These are phyloP conservation scores for Myxozyma nipponensis DNA, from an alignment of 805 yeast species.

Conservation along the genomic window DNA sequence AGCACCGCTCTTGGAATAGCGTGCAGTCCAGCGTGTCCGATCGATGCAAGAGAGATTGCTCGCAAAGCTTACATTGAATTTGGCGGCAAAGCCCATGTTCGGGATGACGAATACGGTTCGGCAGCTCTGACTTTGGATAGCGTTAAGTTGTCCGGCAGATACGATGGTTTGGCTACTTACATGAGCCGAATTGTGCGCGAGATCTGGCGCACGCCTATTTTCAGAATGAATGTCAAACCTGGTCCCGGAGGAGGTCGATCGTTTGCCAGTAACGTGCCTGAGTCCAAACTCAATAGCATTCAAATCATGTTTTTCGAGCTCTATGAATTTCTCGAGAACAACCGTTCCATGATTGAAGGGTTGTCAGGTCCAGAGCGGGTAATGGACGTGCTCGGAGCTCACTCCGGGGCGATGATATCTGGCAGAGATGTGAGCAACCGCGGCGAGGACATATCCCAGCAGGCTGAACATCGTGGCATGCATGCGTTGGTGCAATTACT, in stretches of 20 bases:
- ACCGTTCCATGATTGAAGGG: slow-evolving; percentile 47
- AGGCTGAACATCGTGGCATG: slow-evolving; percentile 89
- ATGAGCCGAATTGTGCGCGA: slow-evolving; percentile 74
- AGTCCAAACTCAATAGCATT: slow-evolving; percentile 30
- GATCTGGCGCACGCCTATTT: slow-evolving; percentile 72
- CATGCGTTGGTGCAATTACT: slow-evolving; percentile 71
- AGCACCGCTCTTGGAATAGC: slow-evolving; percentile 82
- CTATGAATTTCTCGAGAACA: slow-evolving; percentile 40
- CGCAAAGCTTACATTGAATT: slow-evolving; percentile 36
- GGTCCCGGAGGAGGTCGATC: slow-evolving; percentile 5
- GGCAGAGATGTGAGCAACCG: slow-evolving; percentile 21
- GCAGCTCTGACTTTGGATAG: slow-evolving; percentile 25
- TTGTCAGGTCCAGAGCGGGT: slow-evolving; percentile 35
- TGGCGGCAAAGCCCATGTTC: slow-evolving; percentile 38
- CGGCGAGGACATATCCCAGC: slow-evolving; percentile 40
- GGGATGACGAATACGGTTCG: slow-evolving; percentile 29
- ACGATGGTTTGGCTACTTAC: slow-evolving; percentile 79
- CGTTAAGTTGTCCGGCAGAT: slow-evolving; percentile 86
- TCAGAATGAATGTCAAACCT: slow-evolving; percentile 35
- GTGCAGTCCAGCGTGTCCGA: slow-evolving; percentile 44
- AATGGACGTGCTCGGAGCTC: slow-evolving; percentile 30
- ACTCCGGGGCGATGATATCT: slow-evolving; percentile 1
- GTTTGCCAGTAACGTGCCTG: slow-evolving; percentile 15
- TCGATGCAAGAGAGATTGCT: slow-evolving; percentile 37
- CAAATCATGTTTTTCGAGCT: slow-evolving; percentile 37